Evolutionary conservation across 176 grass and related monocot species (phyloP).

Genomic region (Zea mays): Zm-B73-REFERENCE-NAM-5.0 NC_050097.1:3342501-3343000

Average conservation of each 20-base stretch:
- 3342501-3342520: constrained; percentile 39
- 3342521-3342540: constrained; percentile 1
- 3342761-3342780: constrained; percentile 52
- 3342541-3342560: too few species aligned
- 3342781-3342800: constrained; percentile 44
- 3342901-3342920: constrained; percentile 48
- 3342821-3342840: constrained; percentile 60
- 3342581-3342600: background rate
- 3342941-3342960: constrained; percentile 19
- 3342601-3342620: constrained; percentile 53
- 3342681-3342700: constrained; percentile 44
- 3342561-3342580: background rate
- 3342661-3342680: constrained; percentile 49
- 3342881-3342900: constrained; percentile 47
- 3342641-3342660: constrained; percentile 41
- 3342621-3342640: constrained; percentile 56
- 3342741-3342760: constrained; percentile 55
- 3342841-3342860: constrained; percentile 60
- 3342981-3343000: too few species aligned
- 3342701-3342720: constrained; percentile 55
- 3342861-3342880: constrained; percentile 60
- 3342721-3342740: constrained; percentile 31
- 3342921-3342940: constrained; percentile 58
- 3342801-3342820: constrained; percentile 19
- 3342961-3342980: background rate